Evolutionary conservation across 129 eudicot species (phyloP), one percentile per base, ranked within the genome.

Genomic region (Deinandra increscens): DNA sequence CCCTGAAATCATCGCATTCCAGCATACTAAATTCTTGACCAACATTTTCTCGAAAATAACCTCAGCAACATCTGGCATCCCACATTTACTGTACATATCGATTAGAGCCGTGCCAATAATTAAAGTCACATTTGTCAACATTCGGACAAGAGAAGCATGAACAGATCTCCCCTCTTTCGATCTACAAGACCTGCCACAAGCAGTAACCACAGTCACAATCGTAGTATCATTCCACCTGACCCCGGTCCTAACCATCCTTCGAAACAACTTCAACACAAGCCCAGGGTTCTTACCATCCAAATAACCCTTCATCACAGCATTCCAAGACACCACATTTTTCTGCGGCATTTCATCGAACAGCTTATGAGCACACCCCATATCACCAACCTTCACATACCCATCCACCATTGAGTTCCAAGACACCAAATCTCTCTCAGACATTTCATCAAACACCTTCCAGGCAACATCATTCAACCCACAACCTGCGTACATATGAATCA

Each of bases 1-100:
- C 56, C 98, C 98, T 59, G 88, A 70, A 73, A 89, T 93, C 86
- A 93, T 84, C 13, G 90, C 82, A 78, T 93, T 93, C 96, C 96
- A 93, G 71, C 95, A 77, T 12, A 89, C 88, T 36, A 87, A 62
- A 71, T 93, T 89, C 80, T 74, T 89, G 43, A 66, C 56, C 15
- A 9, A 34, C 79, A 93, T 60, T 64, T 81, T 70, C 74, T 87
- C 82, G 51, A 93, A 93, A 29, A 93, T 76, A 13, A 76, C 17
- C 51, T 74, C 69, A 75, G 87, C 97, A 22, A 76, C 66, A 72
- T 85, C 85, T 12, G 83, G 73, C 59, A 81, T 87, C 37, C 77
- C 82, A 33, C 95, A 85, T 82, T 74, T 93, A 72, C 88, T 68
- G 55, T 93, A 93, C 98, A 87, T 93, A 74, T 89, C 84, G 58